Base-by-base conservation (phyloP, 2,329 filamentous ascomycete species). In the Juglanconis juglandina region DNA sequence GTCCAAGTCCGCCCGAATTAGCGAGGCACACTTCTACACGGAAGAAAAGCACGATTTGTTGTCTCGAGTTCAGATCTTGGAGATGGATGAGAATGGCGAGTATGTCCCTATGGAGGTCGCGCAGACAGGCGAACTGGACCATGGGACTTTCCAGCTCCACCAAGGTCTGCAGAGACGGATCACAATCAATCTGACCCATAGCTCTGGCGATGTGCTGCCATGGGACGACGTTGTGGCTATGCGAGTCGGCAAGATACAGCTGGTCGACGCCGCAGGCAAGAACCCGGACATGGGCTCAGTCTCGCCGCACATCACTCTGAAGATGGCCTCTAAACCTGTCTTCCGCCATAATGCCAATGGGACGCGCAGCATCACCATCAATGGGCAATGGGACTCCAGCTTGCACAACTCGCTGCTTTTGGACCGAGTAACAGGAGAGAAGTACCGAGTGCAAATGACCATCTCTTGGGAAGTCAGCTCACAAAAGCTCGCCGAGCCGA, bases 321-420 rank as follows among this genome's bases (percentile, higher is more conserved):
- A 91, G 69, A 81, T 96, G 50, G 82, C 92, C 3, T 85, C 89
- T 37, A 87, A 89, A 52, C 94, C 95, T 0, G 82, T 87, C 59
- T 88, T 96, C 65, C 90, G 89, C 64, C 87, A 90, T 60, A 96
- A 97, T 70, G 86, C 91, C 32, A 96, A 98, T 71, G 95, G 95
- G 42, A 97, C 93, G 0, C 89, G 88, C 41, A 92, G 89, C 71
- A 87, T 97, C 42, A 93, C 89, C 1, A 81, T 98, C 48, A 83
- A 89, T n/a, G 92, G 90, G 0, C 93, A 98, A 70, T 99, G 95
- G 95, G 95, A 99, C 71, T 97, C 94, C 0, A 96, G 92, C 69
- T 81, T 95, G 66, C 95, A 99, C 73, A 88, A 87, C 64, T 97
- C 95, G 5, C 79, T 96, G n/a, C 81, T 98, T 13, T 85, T 99